Conservation (phyloP, 257 asterid species). For the Scutellaria galericulata region DNA sequence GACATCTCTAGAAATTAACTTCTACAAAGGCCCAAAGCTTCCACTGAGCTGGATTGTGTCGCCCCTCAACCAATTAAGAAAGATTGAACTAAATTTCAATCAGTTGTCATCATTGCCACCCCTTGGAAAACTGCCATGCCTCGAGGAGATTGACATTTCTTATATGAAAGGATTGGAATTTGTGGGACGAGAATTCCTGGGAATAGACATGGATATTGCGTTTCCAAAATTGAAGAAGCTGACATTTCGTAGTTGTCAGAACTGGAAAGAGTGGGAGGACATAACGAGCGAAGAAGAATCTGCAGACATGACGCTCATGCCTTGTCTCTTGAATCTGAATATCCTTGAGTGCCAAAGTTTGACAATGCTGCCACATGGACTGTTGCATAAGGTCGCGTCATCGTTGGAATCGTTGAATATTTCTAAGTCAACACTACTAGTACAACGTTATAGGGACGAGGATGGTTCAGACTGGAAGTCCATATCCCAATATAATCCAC, state of each 20-base stretch:
- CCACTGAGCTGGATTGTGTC: neutral
- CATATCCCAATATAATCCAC: slow-evolving; percentile 20
- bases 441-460: neutral
- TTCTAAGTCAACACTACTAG: neutral
- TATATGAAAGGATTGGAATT: slow-evolving; percentile 17
- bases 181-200: slow-evolving; percentile 39
- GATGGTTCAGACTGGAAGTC: slow-evolving; percentile 21
- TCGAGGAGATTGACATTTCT: slow-evolving; percentile 28
- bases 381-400: slow-evolving; percentile 20
- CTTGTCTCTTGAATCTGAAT: slow-evolving; percentile 22
- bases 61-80: no score
- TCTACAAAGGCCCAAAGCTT: neutral
- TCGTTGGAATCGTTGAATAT: neutral
- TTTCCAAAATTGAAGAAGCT: slow-evolving; percentile 40
- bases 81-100: no score
- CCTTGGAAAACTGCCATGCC: slow-evolving; percentile 23
- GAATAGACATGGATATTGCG: neutral
- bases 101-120: neutral
- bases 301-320: slow-evolving; percentile 5
- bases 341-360: neutral
- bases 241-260: neutral
- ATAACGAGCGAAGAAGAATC: slow-evolving; percentile 10
- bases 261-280: slow-evolving; percentile 45
- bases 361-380: slow-evolving; percentile 19
- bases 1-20: neutral